Evolutionary conservation across 2,329 filamentous ascomycete genomes (phyloP).

Genomic region (Gaeumannomyces tritici): DNA sequence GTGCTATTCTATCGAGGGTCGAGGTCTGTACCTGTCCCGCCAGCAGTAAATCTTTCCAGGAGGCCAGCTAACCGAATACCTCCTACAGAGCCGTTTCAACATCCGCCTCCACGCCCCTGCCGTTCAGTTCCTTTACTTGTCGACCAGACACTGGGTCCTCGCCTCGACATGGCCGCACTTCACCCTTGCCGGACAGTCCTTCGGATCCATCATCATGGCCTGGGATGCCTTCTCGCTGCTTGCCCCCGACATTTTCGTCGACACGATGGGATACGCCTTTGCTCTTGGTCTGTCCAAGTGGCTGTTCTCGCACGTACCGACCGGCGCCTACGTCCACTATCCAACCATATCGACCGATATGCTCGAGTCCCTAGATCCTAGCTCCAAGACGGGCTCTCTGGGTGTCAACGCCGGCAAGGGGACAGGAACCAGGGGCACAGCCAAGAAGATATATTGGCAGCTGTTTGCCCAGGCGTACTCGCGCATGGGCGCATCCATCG

Average conservation of each 20-base stretch:
- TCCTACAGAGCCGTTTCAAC: slow-evolving; percentile 68
- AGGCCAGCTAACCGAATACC: not conserved
- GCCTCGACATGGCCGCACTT: slow-evolving; percentile 84
- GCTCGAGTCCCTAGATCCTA: slow-evolving; percentile 70
- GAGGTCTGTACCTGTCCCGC: slow-evolving; percentile 38
- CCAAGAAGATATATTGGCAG: slow-evolving; percentile 79
- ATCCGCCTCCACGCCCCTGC: slow-evolving; percentile 78
- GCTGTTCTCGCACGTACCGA: slow-evolving; percentile 72
- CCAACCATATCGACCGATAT: slow-evolving; percentile 98
- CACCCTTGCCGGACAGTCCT: slow-evolving; percentile 85
- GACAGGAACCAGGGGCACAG: slow-evolving; percentile 55
- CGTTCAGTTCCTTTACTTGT: slow-evolving; percentile 82
- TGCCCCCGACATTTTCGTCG: slow-evolving; percentile 87
- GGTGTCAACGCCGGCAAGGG: slow-evolving; percentile 81
- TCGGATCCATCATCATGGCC: slow-evolving; percentile 78
- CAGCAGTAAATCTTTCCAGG: not conserved
- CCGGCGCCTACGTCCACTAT: slow-evolving; percentile 92
- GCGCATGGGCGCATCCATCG: slow-evolving; percentile 70
- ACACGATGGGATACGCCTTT: slow-evolving; percentile 98
- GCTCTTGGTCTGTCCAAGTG: slow-evolving; percentile 72
- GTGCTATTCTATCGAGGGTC: slow-evolving; percentile 67
- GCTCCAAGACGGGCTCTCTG: slow-evolving; percentile 45
- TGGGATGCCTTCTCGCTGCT: slow-evolving; percentile 91
- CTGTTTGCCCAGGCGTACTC: slow-evolving; percentile 77
- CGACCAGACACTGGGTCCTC: slow-evolving; percentile 77